Evolutionary conservation across 495 filamentous ascomycete genomes (phyloP).

Genomic region (Astrothelium subdiscretum): DNA sequence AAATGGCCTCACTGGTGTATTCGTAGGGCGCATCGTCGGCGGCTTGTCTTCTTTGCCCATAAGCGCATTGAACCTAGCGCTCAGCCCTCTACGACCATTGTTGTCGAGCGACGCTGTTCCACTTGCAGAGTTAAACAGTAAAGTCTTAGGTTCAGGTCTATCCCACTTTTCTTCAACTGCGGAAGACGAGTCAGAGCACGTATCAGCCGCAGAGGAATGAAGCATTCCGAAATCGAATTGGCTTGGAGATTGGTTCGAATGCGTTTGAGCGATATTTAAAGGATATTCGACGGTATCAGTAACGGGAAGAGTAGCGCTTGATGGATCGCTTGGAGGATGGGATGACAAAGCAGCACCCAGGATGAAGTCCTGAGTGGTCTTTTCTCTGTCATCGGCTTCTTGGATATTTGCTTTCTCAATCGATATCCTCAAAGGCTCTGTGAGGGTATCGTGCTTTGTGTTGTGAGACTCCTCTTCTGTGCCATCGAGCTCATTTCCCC

Average conservation of each 20-base stretch:
- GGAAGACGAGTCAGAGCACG: neutral
- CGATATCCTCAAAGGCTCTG: neutral
- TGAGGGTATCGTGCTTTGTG: neutral
- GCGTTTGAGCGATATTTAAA: neutral
- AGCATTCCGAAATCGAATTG: neutral
- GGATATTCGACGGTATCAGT: neutral
- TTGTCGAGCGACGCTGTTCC: neutral
- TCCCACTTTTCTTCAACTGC: neutral
- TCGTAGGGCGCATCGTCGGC: neutral
- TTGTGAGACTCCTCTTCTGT: neutral
- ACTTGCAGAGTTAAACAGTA: neutral
- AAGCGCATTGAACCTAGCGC: neutral
- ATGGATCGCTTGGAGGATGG: neutral
- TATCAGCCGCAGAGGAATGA: neutral
- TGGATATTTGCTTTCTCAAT: neutral
- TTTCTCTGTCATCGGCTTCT: neutral
- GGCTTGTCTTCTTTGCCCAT: neutral
- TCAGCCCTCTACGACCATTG: neutral
- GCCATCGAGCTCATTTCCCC: neutral
- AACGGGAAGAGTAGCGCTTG: neutral
- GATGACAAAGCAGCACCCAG: neutral
- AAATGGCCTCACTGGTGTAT: neutral
- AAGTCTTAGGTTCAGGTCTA: neutral
- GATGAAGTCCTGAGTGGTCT: neutral
- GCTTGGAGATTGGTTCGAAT: neutral